These are phyloP conservation scores for Phyllosticta citrichinensis DNA, from an alignment of 2,329 filamentous ascomycete genomes.

Conservation along the genomic window DNA sequence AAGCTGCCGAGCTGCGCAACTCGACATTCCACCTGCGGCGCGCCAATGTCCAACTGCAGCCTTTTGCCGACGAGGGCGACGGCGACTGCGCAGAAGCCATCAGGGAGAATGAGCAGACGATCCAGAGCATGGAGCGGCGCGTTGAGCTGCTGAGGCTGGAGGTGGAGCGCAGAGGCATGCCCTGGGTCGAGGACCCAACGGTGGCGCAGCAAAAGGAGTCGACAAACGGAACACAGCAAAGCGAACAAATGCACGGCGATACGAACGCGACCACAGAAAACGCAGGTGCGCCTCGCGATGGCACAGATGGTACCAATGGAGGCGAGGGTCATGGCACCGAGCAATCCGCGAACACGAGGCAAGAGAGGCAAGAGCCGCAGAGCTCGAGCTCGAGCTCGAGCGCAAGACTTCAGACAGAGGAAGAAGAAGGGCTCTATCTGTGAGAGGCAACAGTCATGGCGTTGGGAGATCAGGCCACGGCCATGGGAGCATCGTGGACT, in stretches of 20 bases:
- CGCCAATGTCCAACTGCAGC: conserved; percentile 62
- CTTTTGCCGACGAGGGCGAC: conserved; percentile 57
- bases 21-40: conserved; percentile 62
- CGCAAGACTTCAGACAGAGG: neutral
- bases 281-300: neutral
- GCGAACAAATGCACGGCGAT: neutral
- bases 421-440: neutral
- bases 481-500: neutral
- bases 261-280: neutral
- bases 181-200: conserved; percentile 34
- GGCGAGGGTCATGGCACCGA: neutral
- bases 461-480: neutral
- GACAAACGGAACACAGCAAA: conserved; percentile 6
- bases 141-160: conserved; percentile 54
- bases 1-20: conserved; percentile 67
- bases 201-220: conserved; percentile 11
- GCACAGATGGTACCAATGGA: neutral
- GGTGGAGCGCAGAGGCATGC: conserved; percentile 49
- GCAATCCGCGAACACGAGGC: neutral
- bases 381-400: neutral
- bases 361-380: neutral
- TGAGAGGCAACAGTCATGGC: neutral
- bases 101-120: conserved; percentile 58
- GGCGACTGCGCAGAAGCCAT: conserved; percentile 66
- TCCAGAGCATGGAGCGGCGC: conserved; percentile 57